These are phyloP conservation scores for Royoungia palumana DNA, from an alignment of 768 basidiomycete genomes.

Conservation along the genomic window DNA sequence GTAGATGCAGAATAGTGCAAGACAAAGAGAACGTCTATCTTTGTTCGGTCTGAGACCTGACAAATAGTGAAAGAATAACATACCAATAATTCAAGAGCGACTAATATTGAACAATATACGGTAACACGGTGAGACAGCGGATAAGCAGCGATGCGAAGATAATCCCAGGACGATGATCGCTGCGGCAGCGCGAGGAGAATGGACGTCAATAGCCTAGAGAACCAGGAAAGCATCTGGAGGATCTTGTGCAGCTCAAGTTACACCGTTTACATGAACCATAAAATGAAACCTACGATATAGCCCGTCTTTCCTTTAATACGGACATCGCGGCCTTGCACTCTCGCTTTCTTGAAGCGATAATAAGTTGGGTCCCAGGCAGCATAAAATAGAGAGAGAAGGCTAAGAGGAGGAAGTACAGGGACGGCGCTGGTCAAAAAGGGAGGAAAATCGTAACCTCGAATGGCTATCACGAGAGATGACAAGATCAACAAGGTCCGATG, in stretches of 20 bases:
- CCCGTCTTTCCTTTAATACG: constrained; percentile 59
- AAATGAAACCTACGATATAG: constrained; percentile 53
- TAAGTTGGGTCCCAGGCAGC: constrained; percentile 88
- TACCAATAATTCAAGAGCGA: constrained; percentile 56
- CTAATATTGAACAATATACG: constrained; percentile 46
- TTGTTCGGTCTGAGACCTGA: background rate
- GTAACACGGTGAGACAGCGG: constrained; percentile 36
- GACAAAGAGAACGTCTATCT: constrained; percentile 51
- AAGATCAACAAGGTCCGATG: background rate
- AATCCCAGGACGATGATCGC: constrained; percentile 40
- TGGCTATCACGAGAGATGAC: constrained; percentile 8
- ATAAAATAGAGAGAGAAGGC: constrained; percentile 67
- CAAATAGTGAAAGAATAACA: constrained; percentile 22
- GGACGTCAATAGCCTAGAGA: constrained; percentile 50
- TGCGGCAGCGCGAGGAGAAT: constrained; percentile 41
- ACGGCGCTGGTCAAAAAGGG: constrained; percentile 19
- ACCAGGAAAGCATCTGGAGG: constrained; percentile 60
- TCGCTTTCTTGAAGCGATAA: constrained; percentile 51
- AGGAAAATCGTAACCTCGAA: constrained; percentile 22
- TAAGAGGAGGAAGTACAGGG: constrained; percentile 48
- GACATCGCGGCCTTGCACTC: constrained; percentile 68
- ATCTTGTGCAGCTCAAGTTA: constrained; percentile 37
- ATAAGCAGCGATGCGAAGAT: constrained; percentile 34
- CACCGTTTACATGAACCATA: background rate
- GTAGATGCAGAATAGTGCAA: constrained; percentile 54